phyloP scores from a whole-genome alignment of 2,329 filamentous ascomycete species.

The Trichoderma harzianum region DNA sequence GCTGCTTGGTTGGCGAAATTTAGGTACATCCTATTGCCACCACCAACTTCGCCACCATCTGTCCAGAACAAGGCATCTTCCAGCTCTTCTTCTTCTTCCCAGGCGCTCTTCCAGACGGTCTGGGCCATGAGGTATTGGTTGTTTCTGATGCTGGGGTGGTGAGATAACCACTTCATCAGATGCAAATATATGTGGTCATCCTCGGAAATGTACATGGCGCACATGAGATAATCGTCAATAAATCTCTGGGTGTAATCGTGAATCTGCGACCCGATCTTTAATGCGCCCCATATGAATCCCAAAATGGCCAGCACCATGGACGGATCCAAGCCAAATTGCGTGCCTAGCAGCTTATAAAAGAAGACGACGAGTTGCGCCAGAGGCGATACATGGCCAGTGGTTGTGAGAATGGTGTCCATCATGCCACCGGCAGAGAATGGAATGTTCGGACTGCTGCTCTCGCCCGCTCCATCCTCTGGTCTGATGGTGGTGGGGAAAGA shows the following conservation, averaged over 20 bases:
- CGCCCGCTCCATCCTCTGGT: background rate
- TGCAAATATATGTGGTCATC: constrained; percentile 57
- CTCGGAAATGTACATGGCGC: constrained; percentile 50
- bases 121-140: constrained; percentile 54
- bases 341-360: constrained; percentile 44
- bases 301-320: constrained; percentile 44
- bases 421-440: constrained; percentile 30
- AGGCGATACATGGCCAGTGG: constrained; percentile 43
- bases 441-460: background rate
- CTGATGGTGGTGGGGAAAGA: background rate
- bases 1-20: constrained; percentile 60
- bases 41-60: constrained; percentile 37
- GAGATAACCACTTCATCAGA: constrained; percentile 56
- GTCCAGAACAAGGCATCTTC: constrained; percentile 37
- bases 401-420: constrained; percentile 44
- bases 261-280: constrained; percentile 34
- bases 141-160: constrained; percentile 49
- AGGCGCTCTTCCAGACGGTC: constrained; percentile 52
- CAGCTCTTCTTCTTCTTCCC: constrained; percentile 52
- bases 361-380: constrained; percentile 42
- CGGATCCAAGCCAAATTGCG: constrained; percentile 47
- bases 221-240: constrained; percentile 46
- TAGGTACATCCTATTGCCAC: constrained; percentile 42
- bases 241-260: constrained; percentile 35
- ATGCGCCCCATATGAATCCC: constrained; percentile 47